Evolutionary conservation across 1,284 basidiomycete species (phyloP).

Genomic region (Gymnopus androsaceus): DNA sequence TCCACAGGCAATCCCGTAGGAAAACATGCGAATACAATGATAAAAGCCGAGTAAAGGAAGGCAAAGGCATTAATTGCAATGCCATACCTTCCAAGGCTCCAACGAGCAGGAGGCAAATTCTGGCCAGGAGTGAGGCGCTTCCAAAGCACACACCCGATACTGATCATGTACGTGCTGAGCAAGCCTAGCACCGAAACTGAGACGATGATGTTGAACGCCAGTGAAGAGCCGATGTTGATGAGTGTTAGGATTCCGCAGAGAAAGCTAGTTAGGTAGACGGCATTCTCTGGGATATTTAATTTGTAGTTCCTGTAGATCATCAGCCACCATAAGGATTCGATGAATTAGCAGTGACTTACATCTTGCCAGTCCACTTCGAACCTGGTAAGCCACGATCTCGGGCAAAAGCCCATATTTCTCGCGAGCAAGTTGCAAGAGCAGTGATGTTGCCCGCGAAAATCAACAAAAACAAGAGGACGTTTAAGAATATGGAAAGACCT

Average conservation of each 20-base stretch:
- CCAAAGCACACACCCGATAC: background rate
- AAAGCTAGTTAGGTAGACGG: background rate
- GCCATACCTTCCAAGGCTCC: background rate
- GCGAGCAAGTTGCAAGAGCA: background rate
- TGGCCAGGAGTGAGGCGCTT: background rate
- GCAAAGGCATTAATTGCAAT: background rate
- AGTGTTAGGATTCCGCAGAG: background rate
- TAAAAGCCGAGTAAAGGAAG: background rate
- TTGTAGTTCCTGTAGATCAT: background rate
- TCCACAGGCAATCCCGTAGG: background rate
- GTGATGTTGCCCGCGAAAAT: background rate
- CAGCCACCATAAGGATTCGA: background rate
- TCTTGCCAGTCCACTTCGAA: background rate
- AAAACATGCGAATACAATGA: background rate
- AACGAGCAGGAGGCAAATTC: background rate
- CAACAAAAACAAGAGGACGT: background rate
- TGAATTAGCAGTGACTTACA: no score
- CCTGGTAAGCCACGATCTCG: background rate
- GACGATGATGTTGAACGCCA: conserved; percentile 1
- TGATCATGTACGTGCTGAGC: background rate
- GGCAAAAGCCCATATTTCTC: conserved; percentile 1
- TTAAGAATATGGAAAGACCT: background rate
- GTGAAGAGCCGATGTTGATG: background rate
- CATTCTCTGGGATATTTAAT: background rate
- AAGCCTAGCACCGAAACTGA: background rate